Conservation (phyloP, 768 basidiomycete species). For the Mycena vulgaris region DNA sequence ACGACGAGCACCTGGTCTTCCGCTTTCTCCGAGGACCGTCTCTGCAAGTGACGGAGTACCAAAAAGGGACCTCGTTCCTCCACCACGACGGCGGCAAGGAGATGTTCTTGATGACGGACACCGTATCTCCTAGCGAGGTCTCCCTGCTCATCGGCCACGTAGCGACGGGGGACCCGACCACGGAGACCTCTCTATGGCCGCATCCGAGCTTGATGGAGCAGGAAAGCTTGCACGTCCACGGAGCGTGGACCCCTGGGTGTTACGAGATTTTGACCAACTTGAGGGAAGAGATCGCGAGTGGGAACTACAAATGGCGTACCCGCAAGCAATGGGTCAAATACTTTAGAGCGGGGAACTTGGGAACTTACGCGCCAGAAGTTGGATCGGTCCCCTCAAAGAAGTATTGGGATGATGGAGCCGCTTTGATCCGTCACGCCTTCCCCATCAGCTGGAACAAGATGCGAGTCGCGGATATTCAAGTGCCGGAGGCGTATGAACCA, state of each 20-base stretch:
- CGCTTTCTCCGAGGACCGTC: background rate
- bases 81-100: background rate
- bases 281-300: background rate
- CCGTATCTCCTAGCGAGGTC: background rate
- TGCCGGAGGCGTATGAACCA: background rate
- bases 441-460: background rate
- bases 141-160: background rate
- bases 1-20: background rate
- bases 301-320: background rate
- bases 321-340: background rate
- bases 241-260: background rate
- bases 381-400: background rate
- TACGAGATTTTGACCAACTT: background rate
- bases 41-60: background rate
- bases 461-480: background rate
- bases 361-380: background rate
- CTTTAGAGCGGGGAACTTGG: background rate
- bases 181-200: background rate
- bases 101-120: background rate
- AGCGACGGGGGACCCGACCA: background rate
- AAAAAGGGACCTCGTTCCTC: background rate
- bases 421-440: background rate
- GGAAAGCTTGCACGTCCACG: background rate
- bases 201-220: background rate
- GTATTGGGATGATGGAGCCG: background rate